A percentile compares a stretch with the other conserved stretches of the same genome.
These are phyloP conservation scores for Globisporangium camurandrum DNA, from an alignment of 352 stramenopile species.

Conservation along the genomic window DNA sequence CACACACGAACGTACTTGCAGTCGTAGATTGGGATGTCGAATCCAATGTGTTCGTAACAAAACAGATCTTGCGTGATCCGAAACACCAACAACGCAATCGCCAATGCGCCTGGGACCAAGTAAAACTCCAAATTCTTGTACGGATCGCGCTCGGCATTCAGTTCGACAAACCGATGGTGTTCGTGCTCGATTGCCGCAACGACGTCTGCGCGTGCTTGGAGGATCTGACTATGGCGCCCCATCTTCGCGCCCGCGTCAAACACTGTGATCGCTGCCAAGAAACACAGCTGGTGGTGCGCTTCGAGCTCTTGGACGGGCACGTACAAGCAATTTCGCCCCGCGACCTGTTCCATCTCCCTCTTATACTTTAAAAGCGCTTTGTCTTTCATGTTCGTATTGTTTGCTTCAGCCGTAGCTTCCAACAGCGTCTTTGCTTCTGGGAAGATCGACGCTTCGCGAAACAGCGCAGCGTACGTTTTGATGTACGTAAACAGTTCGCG, in stretches of 20 bases:
- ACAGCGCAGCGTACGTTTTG: conserved; percentile 94
- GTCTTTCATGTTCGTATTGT: conserved; percentile 94
- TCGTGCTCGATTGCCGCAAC: conserved; percentile 87
- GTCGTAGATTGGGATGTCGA: conserved; percentile 84
- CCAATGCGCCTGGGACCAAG: conserved; percentile 87
- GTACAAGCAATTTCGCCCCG: conserved; percentile 81
- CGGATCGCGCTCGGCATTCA: conserved; percentile 95
- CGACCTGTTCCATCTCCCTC: conserved; percentile 90
- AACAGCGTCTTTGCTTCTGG: conserved; percentile 96
- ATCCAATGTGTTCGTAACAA: conserved; percentile 80
- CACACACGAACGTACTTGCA: conserved; percentile 86
- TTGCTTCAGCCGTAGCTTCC: conserved; percentile 94
- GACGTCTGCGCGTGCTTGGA: conserved; percentile 79
- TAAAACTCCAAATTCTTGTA: conserved; percentile 94
- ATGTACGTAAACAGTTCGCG: conserved; percentile 95
- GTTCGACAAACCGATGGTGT: conserved; percentile 86
- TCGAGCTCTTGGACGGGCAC: conserved; percentile 86
- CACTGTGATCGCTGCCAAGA: conserved; percentile 72
- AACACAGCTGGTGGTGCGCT: conserved; percentile 80
- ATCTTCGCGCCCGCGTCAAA: conserved; percentile 96
- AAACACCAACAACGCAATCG: conserved; percentile 84
- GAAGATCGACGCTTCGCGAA: conserved; percentile 94
- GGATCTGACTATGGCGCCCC: conserved; percentile 88
- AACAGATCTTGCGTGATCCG: conserved; percentile 80
- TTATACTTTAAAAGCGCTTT: conserved; percentile 89